Base-by-base conservation (phyloP, 1,284 basidiomycete species). In the Boletellus sp. region DNA sequence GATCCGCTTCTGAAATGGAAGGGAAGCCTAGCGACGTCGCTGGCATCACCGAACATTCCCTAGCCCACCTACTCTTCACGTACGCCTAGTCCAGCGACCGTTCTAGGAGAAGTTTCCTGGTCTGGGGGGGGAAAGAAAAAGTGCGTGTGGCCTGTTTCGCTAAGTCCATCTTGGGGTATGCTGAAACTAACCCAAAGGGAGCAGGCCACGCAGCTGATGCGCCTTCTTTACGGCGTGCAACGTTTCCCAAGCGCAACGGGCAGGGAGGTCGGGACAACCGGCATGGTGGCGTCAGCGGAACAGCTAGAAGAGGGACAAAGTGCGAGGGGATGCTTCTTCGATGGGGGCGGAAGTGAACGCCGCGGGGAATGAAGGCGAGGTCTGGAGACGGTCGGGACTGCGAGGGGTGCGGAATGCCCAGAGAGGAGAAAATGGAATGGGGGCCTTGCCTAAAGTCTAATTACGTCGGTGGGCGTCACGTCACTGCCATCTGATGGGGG, bases 381-480 rank as follows among this genome's bases (percentile, higher is more conserved):
- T 33, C 13, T 10, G 16, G n/a, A 16, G 16, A 17, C 16, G 32
- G 16, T 17, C 41, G n/a, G 44, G 14, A 17, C 10, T 53, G 48
- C 36, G 45, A 59, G 49, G 59, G 21, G 44, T 8, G 38, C 40
- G 45, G 49, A 59, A 30, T 61, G 30, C 56, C 56, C 42, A 45
- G 59, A 50, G 47, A 38, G 47, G 58, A 35, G 49, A 49, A 30
- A 40, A 40, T 25, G 38, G 30, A 55, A 62, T 52, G 60, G 61
- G 47, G 63, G 60, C 46, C 25, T 60, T 67, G 64, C 56, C 58
- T 67, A 67, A 64, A 64, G 61, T 60, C 65, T 64, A 67, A 64
- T 64, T 64, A 64, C 62, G 62, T 64, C 51, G 45, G 36, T 40
- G 48, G 44, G 33, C n/a, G 48, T 65, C 53, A 67, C 64, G 61